phyloP scores from a whole-genome alignment of 495 filamentous ascomycete species.

The Pyrenula aspistea region DNA sequence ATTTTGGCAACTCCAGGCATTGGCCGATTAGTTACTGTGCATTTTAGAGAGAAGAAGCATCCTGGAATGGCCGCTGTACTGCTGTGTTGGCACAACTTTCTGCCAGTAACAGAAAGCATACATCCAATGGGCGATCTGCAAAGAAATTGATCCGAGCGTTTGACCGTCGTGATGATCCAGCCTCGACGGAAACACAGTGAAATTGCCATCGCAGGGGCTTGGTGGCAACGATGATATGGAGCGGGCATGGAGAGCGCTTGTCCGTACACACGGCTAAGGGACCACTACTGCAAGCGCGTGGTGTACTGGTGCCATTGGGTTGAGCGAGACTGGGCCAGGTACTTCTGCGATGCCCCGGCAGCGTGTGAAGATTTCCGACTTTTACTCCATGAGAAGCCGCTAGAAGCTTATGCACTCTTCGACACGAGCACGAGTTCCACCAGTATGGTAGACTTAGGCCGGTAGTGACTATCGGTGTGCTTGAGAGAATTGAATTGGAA shows the following conservation, averaged over 20 bases:
- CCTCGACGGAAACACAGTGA: background rate
- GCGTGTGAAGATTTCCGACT: background rate
- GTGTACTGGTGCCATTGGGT: background rate
- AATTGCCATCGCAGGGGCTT: background rate
- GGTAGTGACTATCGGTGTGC: background rate
- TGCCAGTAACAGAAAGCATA: slow-evolving; percentile 59
- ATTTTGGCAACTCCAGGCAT: slow-evolving; percentile 6
- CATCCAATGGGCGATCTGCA: slow-evolving; percentile 17
- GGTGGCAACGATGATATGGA: background rate
- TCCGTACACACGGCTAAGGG: background rate
- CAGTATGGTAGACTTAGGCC: background rate
- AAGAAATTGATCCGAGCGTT: slow-evolving; percentile 4
- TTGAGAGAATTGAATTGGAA: background rate
- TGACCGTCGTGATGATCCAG: background rate
- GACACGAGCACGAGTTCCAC: background rate
- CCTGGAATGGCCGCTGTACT: slow-evolving; percentile 24
- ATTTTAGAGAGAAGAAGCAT: slow-evolving; percentile 7
- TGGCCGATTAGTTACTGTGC: slow-evolving; percentile 7
- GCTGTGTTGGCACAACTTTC: slow-evolving; percentile 88
- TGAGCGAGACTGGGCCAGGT: background rate
- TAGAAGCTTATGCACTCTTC: background rate
- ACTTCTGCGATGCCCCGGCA: background rate
- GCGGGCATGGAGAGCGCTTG: background rate
- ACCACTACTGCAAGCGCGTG: background rate
- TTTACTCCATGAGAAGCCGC: background rate